Conservation (phyloP, 768 basidiomycete genomes). For the Russula vinacea region DNA sequence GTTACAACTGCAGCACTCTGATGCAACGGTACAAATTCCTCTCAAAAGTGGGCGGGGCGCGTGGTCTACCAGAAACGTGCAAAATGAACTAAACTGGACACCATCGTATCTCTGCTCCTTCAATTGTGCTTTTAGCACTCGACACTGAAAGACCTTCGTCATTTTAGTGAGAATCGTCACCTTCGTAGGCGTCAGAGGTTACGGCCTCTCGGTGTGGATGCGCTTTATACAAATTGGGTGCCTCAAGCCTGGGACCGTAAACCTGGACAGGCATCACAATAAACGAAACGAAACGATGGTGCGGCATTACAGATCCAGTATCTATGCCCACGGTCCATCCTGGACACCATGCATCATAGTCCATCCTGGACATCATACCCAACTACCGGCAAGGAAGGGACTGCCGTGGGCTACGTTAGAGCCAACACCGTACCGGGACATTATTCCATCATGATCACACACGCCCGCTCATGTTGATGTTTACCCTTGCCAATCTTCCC, state of each 20-base stretch:
- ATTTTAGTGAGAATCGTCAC: no score
- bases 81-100: no score
- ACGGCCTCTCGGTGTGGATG: not conserved
- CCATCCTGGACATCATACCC: no score
- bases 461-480: constrained; percentile 61
- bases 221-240: constrained; percentile 52
- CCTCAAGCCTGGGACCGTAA: constrained; percentile 60
- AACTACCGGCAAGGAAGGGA: constrained; percentile 40
- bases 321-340: constrained; percentile 77
- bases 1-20: not conserved
- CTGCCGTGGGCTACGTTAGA: constrained; percentile 37
- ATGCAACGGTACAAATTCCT: not conserved
- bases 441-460: constrained; percentile 63
- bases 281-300: constrained; percentile 7
- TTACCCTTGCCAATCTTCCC: constrained; percentile 47
- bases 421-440: constrained; percentile 52
- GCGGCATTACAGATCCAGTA: constrained; percentile 53
- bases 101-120: no score
- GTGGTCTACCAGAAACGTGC: not conserved
- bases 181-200: not conserved
- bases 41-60: not conserved
- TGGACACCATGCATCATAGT: constrained; percentile 57
- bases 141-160: constrained; percentile 46
- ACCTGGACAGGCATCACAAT: constrained; percentile 38
- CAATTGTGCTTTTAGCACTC: constrained; percentile 38